Base-by-base conservation (phyloP, 306 rosid genomes). In the Glycine soja region DNA sequence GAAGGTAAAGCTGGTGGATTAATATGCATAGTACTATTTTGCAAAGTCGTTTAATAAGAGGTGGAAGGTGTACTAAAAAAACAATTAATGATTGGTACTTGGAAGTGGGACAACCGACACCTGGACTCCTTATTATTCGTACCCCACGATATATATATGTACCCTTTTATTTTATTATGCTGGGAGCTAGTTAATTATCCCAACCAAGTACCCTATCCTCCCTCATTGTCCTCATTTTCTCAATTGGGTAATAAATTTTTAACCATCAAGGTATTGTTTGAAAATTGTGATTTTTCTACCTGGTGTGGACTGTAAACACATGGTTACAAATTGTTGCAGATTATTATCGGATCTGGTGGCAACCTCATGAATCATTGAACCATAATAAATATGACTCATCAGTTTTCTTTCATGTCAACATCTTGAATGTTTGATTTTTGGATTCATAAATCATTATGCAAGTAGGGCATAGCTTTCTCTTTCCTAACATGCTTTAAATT, bases 261-360 rank as follows among this genome's bases (percentile, higher is more conserved):
- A 65, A 65, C 38, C 92, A 90, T 42, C 0, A 0, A 30, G 88
- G 90, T 3, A 87, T 91, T 71, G 61, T 47, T 42, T 7, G 46
- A 42, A 38, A 38, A 7, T 42, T 42, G 9, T 9, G 7, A 6
- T 42, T 42, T 68, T 65, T 40, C 52, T 71, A 89, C 92, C 8
- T 80, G 45, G 58, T 90, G 92, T 67, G 86, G 4, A 92, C 90
- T 89, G 91, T 67, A 83, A 5, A 90, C 90, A 91, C 46, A 90
- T 50, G 91, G 91, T 16, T 89, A 90, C 87, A 89, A 73, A 68
- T 92, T 90, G 81, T 80, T 81, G 36, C 70, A 67, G 12, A 45
- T 78, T 7, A 82, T 7, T 24, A 24, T 24, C 30, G 30, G 30
- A 24, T 24, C 30, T 24, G 30, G 30, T 24, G 30, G 30, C 30